phyloP scores from a whole-genome alignment of 148 eudicot species.

The Vaccinium corymbosum region DNA sequence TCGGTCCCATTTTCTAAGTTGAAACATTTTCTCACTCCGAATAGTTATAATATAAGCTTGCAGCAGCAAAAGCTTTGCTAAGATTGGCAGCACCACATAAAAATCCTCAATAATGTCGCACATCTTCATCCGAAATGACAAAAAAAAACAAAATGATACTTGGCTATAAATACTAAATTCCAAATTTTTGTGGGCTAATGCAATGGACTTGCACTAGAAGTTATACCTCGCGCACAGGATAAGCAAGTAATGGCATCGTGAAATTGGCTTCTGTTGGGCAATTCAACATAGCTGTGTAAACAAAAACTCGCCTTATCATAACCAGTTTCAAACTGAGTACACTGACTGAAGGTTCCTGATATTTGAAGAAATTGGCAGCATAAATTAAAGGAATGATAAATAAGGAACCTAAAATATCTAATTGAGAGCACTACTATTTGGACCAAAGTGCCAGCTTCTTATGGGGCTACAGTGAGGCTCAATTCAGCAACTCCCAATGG shows the following conservation, averaged over 20 bases:
- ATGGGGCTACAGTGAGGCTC: too few species aligned
- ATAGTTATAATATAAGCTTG: constrained; percentile 49
- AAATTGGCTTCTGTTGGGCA: constrained; percentile 42
- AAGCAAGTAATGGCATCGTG: constrained; percentile 45
- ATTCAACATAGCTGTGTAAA: constrained; percentile 50
- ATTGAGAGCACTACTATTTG: too few species aligned
- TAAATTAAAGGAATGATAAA: neutral
- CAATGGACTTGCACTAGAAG: neutral
- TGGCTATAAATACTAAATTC: neutral
- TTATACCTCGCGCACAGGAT: constrained; percentile 36
- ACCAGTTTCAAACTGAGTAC: constrained; percentile 32
- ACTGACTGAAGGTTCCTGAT: constrained; percentile 29
- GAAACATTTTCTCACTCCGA: constrained; percentile 39
- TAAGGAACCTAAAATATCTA: too few species aligned
- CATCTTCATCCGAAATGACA: constrained; percentile 31
- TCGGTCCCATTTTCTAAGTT: constrained; percentile 34
- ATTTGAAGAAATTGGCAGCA: neutral
- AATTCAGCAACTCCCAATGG: neutral
- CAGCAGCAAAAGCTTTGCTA: constrained; percentile 39
- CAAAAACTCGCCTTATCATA: constrained; percentile 31
- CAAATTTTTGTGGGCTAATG: neutral
- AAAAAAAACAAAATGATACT: neutral
- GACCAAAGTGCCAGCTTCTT: neutral
- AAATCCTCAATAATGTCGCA: constrained; percentile 42
- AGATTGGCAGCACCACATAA: constrained; percentile 31